Conservation (phyloP, 2,329 filamentous ascomycete genomes). For the Aspergillus sp. region DNA sequence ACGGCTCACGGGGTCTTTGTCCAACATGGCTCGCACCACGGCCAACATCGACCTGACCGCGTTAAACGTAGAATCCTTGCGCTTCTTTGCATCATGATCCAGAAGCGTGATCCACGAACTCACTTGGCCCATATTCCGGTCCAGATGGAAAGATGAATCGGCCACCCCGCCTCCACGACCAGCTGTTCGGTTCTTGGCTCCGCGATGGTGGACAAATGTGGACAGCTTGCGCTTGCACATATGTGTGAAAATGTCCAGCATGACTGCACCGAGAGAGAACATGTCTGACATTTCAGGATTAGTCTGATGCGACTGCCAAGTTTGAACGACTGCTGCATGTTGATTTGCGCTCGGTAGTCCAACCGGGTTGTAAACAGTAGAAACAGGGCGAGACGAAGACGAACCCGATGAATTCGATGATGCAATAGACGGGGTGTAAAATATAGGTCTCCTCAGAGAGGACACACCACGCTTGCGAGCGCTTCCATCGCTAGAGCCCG, state of each 20-base stretch:
- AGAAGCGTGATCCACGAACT: constrained; percentile 52
- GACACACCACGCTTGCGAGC: constrained; percentile 11
- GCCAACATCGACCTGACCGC: constrained; percentile 35
- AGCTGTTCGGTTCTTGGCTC: constrained; percentile 46
- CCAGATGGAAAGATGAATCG: constrained; percentile 55
- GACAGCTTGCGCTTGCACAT: constrained; percentile 54
- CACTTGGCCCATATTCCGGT: constrained; percentile 48
- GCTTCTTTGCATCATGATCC: constrained; percentile 44
- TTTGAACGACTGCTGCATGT: constrained; percentile 27
- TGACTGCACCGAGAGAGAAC: constrained; percentile 56
- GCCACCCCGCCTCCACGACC: constrained; percentile 45
- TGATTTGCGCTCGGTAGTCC: constrained; percentile 28
- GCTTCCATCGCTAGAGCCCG: constrained; percentile 21
- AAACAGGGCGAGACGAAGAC: constrained; percentile 11
- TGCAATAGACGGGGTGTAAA: constrained; percentile 29
- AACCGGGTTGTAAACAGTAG: constrained; percentile 11
- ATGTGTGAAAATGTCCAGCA: constrained; percentile 55
- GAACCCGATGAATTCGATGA: constrained; percentile 22
- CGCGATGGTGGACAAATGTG: constrained; percentile 53
- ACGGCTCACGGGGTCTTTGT: constrained; percentile 25
- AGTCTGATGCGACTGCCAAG: constrained; percentile 33
- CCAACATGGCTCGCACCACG: constrained; percentile 34
- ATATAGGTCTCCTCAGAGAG: constrained; percentile 21
- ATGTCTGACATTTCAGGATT: constrained; percentile 46
- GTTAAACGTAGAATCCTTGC: constrained; percentile 32